Conservation (phyloP, 2,329 filamentous ascomycete genomes). For the Pseudohalonectria lignicola region DNA sequence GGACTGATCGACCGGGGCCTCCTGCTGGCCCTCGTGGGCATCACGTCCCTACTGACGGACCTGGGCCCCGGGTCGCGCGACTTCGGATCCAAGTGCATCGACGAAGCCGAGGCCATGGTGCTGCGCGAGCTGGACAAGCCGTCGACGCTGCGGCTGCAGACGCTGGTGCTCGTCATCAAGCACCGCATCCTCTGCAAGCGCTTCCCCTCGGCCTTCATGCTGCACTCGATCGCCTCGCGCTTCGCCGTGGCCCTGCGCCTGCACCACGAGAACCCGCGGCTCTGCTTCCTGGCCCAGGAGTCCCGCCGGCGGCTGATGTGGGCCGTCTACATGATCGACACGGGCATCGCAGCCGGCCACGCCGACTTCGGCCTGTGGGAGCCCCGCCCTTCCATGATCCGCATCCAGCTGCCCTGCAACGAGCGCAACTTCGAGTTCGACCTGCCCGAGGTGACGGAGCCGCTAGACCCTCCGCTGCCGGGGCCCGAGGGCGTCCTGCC, state of each 20-base stretch:
- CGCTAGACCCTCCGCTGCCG: slow-evolving; percentile 30
- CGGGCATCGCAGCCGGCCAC: slow-evolving; percentile 32
- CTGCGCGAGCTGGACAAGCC: slow-evolving; percentile 41
- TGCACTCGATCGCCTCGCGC: slow-evolving; percentile 31
- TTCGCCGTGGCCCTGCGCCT: slow-evolving; percentile 37
- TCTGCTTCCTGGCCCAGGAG: slow-evolving; percentile 31
- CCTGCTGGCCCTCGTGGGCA: slow-evolving; percentile 41
- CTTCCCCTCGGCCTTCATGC: slow-evolving; percentile 35
- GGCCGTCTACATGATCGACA: slow-evolving; percentile 36
- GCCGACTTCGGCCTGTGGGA: slow-evolving; percentile 34
- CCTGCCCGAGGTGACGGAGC: slow-evolving; percentile 41
- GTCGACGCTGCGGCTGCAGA: slow-evolving; percentile 43
- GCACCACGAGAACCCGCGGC: slow-evolving; percentile 33
- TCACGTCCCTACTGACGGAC: slow-evolving; percentile 44
- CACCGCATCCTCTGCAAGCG: slow-evolving; percentile 32
- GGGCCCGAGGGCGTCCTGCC: slow-evolving; percentile 28
- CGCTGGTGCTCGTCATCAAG: slow-evolving; percentile 33
- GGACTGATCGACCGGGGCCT: slow-evolving; percentile 44
- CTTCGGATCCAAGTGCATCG: slow-evolving; percentile 41
- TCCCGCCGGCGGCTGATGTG: slow-evolving; percentile 34
- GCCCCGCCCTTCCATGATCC: slow-evolving; percentile 25
- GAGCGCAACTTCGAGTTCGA: slow-evolving; percentile 45
- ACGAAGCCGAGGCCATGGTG: slow-evolving; percentile 41
- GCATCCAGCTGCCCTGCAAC: slow-evolving; percentile 36
- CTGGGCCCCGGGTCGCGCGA: slow-evolving; percentile 36